Percentiles rank a stretch among this genome's conserved stretches.
These are phyloP conservation scores for Globisporangium iwayamae DNA, from an alignment of 352 stramenopile species.

Conservation along the genomic window DNA sequence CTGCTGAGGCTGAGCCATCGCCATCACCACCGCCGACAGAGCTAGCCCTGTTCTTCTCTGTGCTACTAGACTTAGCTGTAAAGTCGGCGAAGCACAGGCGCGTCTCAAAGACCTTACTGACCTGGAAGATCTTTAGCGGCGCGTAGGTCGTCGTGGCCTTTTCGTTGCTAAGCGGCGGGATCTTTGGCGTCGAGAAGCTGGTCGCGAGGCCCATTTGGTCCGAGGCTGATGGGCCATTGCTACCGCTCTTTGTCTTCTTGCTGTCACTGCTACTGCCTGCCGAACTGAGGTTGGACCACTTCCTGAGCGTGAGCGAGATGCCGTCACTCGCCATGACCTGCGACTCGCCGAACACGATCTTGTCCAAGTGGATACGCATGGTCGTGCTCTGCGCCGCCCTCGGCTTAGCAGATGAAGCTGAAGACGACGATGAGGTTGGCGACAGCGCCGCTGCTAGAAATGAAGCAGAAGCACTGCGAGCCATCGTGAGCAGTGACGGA, in stretches of 20 bases:
- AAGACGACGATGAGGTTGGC: background rate
- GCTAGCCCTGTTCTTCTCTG: background rate
- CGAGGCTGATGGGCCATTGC: background rate
- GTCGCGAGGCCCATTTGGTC: background rate
- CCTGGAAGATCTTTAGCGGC: slow-evolving; percentile 10
- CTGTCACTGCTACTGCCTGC: background rate
- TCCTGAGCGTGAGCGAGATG: slow-evolving; percentile 33
- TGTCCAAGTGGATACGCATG: slow-evolving; percentile 23
- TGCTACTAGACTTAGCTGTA: background rate
- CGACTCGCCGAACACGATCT: slow-evolving; percentile 19
- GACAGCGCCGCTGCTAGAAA: background rate
- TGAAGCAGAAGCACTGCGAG: slow-evolving; percentile 9
- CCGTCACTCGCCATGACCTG: slow-evolving; percentile 17
- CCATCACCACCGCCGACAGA: slow-evolving; percentile 8
- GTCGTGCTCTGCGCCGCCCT: background rate
- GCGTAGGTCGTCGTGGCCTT: background rate
- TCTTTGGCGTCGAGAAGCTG: slow-evolving; percentile 25
- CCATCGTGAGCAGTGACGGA: slow-evolving; percentile 9
- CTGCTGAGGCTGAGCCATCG: no score
- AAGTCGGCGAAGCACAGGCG: background rate
- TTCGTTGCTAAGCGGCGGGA: background rate
- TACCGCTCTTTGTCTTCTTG: background rate
- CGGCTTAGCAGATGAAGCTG: background rate
- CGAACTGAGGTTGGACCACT: slow-evolving; percentile 15
- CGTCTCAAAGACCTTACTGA: slow-evolving; percentile 14